These are phyloP conservation scores for Avena sativa DNA, from an alignment of 176 grass and related monocot species.

Conservation along the genomic window DNA sequence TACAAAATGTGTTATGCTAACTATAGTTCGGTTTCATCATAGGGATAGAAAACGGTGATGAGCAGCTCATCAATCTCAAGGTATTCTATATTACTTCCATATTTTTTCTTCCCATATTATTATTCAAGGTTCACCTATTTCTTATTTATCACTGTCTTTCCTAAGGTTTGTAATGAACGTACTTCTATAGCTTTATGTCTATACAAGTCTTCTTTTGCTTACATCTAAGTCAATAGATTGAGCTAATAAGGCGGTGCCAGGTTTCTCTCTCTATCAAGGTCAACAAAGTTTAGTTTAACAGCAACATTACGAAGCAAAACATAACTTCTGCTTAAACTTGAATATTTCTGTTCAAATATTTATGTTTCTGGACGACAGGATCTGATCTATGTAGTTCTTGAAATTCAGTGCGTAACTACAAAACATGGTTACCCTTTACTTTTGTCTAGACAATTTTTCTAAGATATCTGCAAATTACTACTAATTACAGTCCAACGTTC, in stretches of 20 bases:
- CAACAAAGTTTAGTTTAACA: not conserved
- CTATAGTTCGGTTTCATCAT: not conserved
- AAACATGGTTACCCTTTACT: too few species aligned
- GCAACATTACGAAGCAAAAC: too few species aligned
- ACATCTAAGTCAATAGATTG: not conserved
- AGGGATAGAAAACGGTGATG: conserved; percentile 17
- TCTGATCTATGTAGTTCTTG: too few species aligned
- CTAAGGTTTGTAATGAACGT: not conserved
- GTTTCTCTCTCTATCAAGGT: not conserved
- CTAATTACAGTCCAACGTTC: not conserved
- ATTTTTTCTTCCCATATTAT: not conserved
- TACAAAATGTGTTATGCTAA: conserved; percentile 4
- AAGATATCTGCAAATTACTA: not conserved
- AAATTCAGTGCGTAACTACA: not conserved
- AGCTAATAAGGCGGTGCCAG: not conserved
- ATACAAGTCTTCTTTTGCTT: not conserved
- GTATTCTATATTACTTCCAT: not conserved
- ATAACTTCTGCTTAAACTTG: not conserved
- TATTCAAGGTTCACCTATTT: not conserved
- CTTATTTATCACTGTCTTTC: not conserved
- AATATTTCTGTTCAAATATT: conserved; percentile 8
- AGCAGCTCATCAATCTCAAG: conserved; percentile 32
- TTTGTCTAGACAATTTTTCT: not conserved
- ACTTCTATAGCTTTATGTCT: not conserved
- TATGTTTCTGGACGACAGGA: not conserved